Evolutionary conservation across 2,329 filamentous ascomycete species (phyloP).

Genomic region (Colletotrichum incanum): DNA sequence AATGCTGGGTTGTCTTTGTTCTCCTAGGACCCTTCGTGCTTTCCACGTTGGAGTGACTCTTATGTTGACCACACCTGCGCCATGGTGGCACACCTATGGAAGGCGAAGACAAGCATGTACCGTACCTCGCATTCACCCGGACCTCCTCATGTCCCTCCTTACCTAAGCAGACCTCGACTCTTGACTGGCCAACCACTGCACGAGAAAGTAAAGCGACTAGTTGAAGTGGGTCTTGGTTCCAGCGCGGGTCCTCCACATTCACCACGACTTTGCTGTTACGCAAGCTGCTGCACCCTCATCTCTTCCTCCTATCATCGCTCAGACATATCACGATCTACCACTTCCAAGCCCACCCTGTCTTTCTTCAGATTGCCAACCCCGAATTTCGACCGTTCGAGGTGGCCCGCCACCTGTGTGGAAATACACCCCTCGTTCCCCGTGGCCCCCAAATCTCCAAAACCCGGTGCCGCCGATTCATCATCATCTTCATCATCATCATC

Average conservation of each 20-base stretch:
- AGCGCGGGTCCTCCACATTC: constrained; percentile 10
- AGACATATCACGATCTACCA: constrained; percentile 33
- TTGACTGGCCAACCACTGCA: background rate
- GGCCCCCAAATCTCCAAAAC: background rate
- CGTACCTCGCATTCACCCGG: background rate
- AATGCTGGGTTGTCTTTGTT: constrained; percentile 6
- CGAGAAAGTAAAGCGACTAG: background rate
- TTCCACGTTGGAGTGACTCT: constrained; percentile 2
- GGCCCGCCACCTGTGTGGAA: constrained; percentile 15
- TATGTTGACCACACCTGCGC: background rate
- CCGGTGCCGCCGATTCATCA: background rate
- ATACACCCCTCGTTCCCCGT: constrained; percentile 20
- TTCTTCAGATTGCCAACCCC: constrained; percentile 26
- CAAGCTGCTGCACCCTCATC: constrained; percentile 8
- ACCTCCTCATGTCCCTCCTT: background rate
- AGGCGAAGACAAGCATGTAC: background rate
- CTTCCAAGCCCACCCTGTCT: background rate
- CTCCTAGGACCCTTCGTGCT: constrained; percentile 1
- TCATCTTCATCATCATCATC: constrained; percentile 4
- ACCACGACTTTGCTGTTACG: constrained; percentile 16
- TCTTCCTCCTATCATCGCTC: constrained; percentile 26
- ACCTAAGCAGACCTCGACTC: background rate
- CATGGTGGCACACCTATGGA: background rate
- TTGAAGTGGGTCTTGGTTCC: background rate
- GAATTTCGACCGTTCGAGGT: constrained; percentile 36